Evolutionary conservation across 495 filamentous ascomycete species (phyloP).

Genomic region (Neurospora discreta): DNA sequence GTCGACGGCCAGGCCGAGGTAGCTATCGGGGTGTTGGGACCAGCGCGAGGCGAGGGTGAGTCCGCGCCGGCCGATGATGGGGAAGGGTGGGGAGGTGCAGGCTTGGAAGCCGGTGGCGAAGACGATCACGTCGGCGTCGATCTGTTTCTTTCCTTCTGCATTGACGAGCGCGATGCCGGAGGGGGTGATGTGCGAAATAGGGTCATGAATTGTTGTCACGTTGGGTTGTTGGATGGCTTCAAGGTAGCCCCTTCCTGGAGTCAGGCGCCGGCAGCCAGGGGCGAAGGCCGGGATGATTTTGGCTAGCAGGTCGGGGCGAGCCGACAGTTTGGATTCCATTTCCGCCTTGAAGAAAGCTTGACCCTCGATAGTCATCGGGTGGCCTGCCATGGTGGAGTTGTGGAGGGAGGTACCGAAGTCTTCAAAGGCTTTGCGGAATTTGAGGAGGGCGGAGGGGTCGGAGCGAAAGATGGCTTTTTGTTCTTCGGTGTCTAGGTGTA

Average conservation of each 20-base stretch:
- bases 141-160: slow-evolving; percentile 18
- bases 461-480: slow-evolving; percentile 21
- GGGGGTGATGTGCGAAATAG: slow-evolving; percentile 42
- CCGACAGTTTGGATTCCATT: slow-evolving; percentile 25
- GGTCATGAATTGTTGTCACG: slow-evolving; percentile 45
- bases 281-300: slow-evolving; percentile 47
- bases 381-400: slow-evolving; percentile 23
- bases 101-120: slow-evolving; percentile 59
- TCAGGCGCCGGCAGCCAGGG: slow-evolving; percentile 59
- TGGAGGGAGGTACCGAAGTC: slow-evolving; percentile 26
- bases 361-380: slow-evolving; percentile 18
- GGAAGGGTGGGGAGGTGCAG: slow-evolving; percentile 49
- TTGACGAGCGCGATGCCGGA: slow-evolving; percentile 33
- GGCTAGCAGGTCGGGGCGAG: slow-evolving; percentile 25
- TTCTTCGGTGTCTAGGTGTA: slow-evolving; percentile 22
- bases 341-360: slow-evolving; percentile 12
- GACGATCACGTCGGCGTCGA: slow-evolving; percentile 41
- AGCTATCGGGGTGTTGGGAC: slow-evolving; percentile 44
- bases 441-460: slow-evolving; percentile 21
- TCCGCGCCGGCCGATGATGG: slow-evolving; percentile 39
- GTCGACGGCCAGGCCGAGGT: slow-evolving; percentile 52
- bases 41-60: slow-evolving; percentile 39
- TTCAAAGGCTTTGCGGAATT: slow-evolving; percentile 32
- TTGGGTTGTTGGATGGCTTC: slow-evolving; percentile 53
- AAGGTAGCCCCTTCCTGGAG: slow-evolving; percentile 61